Evolutionary conservation across 2,329 filamentous ascomycete genomes (phyloP), one percentile per base, ranked within the genome.

Genomic region (Ophiocordyceps camponoti-saundersi): DNA sequence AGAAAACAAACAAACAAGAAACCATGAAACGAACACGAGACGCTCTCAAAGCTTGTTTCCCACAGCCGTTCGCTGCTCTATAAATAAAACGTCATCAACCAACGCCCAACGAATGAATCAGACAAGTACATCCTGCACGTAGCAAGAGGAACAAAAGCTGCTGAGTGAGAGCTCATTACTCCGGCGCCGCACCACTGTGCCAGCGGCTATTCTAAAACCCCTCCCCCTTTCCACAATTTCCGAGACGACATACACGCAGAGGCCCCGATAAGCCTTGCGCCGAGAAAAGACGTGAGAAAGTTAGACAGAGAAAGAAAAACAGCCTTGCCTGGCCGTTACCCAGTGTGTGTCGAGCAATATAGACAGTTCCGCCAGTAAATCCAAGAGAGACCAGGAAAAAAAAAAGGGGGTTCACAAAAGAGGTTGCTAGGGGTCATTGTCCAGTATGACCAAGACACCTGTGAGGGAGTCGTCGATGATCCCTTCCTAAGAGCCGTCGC

Each of bases 401-500:
- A 8, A 26, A 26, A 26, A 26, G 23, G 8, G 23, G 23, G n/a
- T n/a, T n/a, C n/a, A n/a, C n/a, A 6, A 36, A 36, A 36, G 34
- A 16, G 34, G 34, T 16, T 13, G n/a, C 34, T 16, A n/a, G 13
- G 34, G n/a, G 34, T n/a, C 13, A n/a, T 6, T 13, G 13, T 36
- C 34, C 34, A 36, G 34, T 16, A 13, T 36, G 32, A 13, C 16
- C 32, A 6, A 36, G 36, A 15, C 10, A 15, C 30, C 30, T 32
- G 10, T 11, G 11, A 12, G 13, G n/a, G 36, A 39, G 36, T 39
- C 36, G 18, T 18, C 3, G 16, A 7, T 16, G 30, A 15, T 11
- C 5, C 5, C 63, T 57, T 69, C 65, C 59, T 69, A 64, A 64
- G 60, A 67, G 65, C 61, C 67, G 61, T 68, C 65, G 56, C 61